Base-by-base conservation (phyloP, 1,139 yeast genomes). In the Scheffersomyces insectosa region DNA sequence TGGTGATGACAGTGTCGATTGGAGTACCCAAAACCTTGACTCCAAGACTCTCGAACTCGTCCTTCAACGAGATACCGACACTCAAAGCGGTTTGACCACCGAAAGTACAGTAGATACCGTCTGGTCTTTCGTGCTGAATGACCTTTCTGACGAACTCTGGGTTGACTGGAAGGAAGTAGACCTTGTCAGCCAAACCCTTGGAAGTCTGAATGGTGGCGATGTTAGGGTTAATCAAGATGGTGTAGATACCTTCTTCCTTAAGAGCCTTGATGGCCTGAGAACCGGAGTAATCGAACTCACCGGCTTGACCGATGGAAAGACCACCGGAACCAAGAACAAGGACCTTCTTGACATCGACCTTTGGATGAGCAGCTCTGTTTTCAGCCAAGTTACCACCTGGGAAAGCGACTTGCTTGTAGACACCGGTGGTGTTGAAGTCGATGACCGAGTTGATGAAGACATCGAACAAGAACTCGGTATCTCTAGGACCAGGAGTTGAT, bases 181-280 rank as follows among this genome's bases (percentile, higher is more conserved):
- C 97, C 72, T 93, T 91, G 68, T 93, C 99, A 47, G 99, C 99
- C 58, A 93, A 75, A 62, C 97, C 98, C 70, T 91, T 86, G 36
- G 99, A 93, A 31, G 99, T 95, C 75, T 93, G 99, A 60, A 91
- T 95, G 37, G 99, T 93, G 42, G 99, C 99, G 65, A 93, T 93
- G 68, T 93, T 93, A 48, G 99, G 99, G 68, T 93, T 93, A 65
- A 93, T 91, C 65, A 93, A 80, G 54, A 93, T 86, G 43, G 99
- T 90, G 76, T 90, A 88, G 56, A 90, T 93, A 54, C 97, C 97
- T 72, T 90, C 99, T 76, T 93, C 98, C 68, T 89, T 91, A 73
- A 93, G 80, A 43, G 99, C 99, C 68, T 87, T 86, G 63, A 87
- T 85, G 51, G 95, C 93, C 70, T 88, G 96, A 48, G 97, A 89